Evolutionary conservation across 2,329 filamentous ascomycete genomes (phyloP), one percentile per base, ranked within the genome.

Genomic region (Knoxdaviesia proteae): DNA sequence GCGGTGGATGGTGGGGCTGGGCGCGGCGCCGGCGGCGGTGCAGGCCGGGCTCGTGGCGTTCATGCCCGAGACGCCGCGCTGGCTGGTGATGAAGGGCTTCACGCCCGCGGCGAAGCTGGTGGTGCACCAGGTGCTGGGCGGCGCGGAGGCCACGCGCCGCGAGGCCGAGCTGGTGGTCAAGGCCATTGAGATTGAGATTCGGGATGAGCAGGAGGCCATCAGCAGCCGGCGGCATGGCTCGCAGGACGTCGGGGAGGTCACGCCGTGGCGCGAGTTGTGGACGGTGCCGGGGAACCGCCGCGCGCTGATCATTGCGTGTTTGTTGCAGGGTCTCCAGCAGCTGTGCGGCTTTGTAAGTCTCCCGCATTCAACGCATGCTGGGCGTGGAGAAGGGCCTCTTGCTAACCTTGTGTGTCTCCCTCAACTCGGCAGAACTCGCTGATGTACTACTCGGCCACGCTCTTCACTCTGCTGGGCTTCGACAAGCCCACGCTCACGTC

Each of bases 1-100:
- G 87, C 68, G 84, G 41, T 92, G 82, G 77, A 87, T 94, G 72
- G 86, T 94, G 0, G 87, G 87, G 0, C 59, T 94, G 0, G 88
- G 87, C 1, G 81, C 81, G 6, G 47, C 80, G 31, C 88, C 88
- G 0, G 87, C 86, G 0, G 56, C 71, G 0, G 44, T 86, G 4
- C 88, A 94, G 56, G 70, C 74, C 5, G 55, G 66, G 0, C 61
- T 92, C 43, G 61, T 94, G 46, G 51, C 74, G 3, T 64, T 74
- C 42, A 79, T 94, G 71, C 86, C 86, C 0, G 88, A 96, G 59
- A 92, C 83, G 8, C 88, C 88, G 34, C 69, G 88, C 30, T 94
- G 84, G 80, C 67, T 94, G 29, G 77, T 93, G 20, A 78, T 77
- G 54, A 73, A 68, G 3, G 79, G 77, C 1, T 64, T 68, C 40